phyloP scores from a whole-genome alignment of 352 stramenopile species.

The Globisporangium radiosum region DNA sequence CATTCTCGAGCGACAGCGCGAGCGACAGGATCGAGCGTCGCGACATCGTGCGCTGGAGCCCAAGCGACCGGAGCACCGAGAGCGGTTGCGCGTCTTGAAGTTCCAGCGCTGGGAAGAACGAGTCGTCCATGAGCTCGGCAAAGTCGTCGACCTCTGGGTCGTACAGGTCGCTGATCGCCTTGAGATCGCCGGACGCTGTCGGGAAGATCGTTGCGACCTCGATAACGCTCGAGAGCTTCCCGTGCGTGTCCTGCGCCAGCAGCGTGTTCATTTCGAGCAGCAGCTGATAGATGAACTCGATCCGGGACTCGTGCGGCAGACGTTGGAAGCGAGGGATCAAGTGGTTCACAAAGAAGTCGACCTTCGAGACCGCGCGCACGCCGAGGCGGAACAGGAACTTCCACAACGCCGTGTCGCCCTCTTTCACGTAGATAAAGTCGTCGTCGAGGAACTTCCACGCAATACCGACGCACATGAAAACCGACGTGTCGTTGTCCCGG shows the following conservation, averaged over 20 bases:
- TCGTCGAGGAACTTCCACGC: conserved; percentile 38
- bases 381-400: conserved; percentile 28
- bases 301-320: conserved; percentile 19
- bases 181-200: conserved; percentile 42
- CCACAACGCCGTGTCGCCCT: conserved; percentile 23
- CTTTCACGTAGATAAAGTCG: conserved; percentile 41
- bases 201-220: conserved; percentile 56
- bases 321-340: conserved; percentile 43
- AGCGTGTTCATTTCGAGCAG: conserved; percentile 33
- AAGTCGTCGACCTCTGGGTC: conserved; percentile 72
- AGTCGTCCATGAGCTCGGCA: conserved; percentile 54
- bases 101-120: conserved; percentile 57
- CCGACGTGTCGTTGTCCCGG: conserved; percentile 10
- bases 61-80: conserved; percentile 48
- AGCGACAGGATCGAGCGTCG: conserved; percentile 55
- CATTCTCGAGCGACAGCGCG: conserved; percentile 49
- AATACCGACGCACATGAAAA: conserved; percentile 36
- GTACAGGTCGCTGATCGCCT: conserved; percentile 55
- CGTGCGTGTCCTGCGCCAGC: conserved; percentile 33
- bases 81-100: conserved; percentile 51
- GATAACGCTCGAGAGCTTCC: conserved; percentile 31
- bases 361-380: conserved; percentile 29
- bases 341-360: conserved; percentile 41
- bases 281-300: conserved; percentile 40
- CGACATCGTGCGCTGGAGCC: conserved; percentile 59